These are phyloP conservation scores for Fusarium albosuccineum DNA, from an alignment of 2,329 filamentous ascomycete species.

Conservation along the genomic window DNA sequence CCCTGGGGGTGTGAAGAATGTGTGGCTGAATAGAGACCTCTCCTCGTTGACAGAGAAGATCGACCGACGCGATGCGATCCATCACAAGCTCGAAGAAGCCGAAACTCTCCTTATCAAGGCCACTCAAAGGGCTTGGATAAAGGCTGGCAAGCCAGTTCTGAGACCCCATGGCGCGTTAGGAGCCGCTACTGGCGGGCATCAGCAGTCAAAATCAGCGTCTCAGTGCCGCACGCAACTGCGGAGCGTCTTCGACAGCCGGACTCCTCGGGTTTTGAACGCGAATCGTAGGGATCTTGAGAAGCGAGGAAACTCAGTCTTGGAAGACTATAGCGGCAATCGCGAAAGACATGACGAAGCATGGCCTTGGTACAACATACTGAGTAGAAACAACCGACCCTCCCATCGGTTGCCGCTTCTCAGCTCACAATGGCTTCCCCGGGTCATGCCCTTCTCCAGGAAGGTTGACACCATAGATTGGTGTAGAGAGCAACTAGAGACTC, in stretches of 20 bases:
- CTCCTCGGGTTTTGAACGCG: too few relatives aligned
- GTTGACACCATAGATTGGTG: constrained; percentile 96
- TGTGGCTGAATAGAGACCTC: constrained; percentile 95
- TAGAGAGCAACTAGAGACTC: constrained; percentile 85
- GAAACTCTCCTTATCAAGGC: constrained; percentile 86
- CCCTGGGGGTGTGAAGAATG: constrained; percentile 92
- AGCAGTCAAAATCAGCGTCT: too few relatives aligned
- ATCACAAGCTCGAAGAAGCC: constrained; percentile 79
- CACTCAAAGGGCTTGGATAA: constrained; percentile 78
- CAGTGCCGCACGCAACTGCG: too few relatives aligned
- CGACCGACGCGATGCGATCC: constrained; percentile 77
- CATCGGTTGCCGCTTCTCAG: constrained; percentile 77
- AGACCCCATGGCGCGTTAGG: constrained; percentile 63
- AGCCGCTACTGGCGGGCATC: constrained; percentile 75
- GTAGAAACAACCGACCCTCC: constrained; percentile 84
- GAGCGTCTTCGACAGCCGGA: too few relatives aligned
- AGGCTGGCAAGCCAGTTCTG: constrained; percentile 74
- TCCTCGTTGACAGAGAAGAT: constrained; percentile 89
- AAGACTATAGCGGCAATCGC: too few relatives aligned
- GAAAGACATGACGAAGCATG: constrained; percentile 77
- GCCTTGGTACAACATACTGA: too few relatives aligned
- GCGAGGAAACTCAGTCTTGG: too few relatives aligned
- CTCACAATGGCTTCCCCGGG: constrained; percentile 78
- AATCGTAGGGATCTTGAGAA: too few relatives aligned
- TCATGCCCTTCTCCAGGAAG: constrained; percentile 86